phyloP scores from a whole-genome alignment of 2,329 filamentous ascomycete genomes.

The Thelonectria olida region DNA sequence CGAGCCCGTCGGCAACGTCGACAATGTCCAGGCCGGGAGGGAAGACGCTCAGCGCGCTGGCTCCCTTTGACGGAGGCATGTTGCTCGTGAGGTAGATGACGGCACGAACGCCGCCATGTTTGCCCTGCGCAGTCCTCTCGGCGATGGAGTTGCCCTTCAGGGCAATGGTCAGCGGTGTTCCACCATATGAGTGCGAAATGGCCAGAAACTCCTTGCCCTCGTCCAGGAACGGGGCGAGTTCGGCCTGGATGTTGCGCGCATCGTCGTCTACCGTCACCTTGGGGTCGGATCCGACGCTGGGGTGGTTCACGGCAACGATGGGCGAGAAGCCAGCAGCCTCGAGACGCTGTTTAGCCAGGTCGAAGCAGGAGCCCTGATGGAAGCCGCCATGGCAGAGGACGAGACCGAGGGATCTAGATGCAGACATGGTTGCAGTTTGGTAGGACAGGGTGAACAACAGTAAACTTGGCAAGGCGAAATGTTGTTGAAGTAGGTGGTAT shows the following conservation, averaged over 20 bases:
- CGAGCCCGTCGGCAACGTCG: constrained; percentile 2
- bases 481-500: not conserved
- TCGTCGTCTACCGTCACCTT: constrained; percentile 1
- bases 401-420: not conserved
- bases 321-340: constrained; percentile 6
- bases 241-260: not conserved
- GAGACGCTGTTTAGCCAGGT: not conserved
- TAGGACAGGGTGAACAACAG: not conserved
- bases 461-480: not conserved
- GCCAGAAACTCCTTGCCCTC: constrained; percentile 1
- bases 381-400: constrained; percentile 10
- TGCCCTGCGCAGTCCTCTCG: not conserved
- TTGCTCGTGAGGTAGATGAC: constrained; percentile 6
- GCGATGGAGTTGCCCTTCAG: not conserved
- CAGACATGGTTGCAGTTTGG: not conserved
- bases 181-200: constrained; percentile 4
- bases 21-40: constrained; percentile 9
- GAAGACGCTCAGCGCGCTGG: constrained; percentile 7
- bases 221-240: not conserved
- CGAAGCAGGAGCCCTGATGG: not conserved
- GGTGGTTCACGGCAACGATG: not conserved
- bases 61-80: constrained; percentile 1
- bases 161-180: constrained; percentile 6
- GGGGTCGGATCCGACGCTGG: not conserved
- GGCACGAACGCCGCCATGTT: not conserved